Conservation (phyloP, 2,329 filamentous ascomycete genomes). For the Blumeriella jaapii region DNA sequence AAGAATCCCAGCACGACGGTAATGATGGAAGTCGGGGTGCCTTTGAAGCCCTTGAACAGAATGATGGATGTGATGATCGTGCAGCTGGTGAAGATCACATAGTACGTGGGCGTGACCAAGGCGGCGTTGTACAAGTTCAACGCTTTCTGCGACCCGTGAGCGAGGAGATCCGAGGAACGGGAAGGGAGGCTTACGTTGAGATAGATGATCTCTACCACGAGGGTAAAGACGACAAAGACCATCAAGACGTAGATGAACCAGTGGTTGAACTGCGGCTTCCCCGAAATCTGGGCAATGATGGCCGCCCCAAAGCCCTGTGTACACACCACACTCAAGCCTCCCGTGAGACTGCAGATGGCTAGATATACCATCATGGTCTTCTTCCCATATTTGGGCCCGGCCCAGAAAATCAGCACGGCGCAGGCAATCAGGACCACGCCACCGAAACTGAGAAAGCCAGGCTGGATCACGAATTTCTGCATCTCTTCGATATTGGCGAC, state of each 20-base stretch:
- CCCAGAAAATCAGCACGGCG: constrained; percentile 63
- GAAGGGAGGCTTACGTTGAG: constrained; percentile 62
- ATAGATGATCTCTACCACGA: constrained; percentile 89
- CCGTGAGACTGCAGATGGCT: constrained; percentile 89
- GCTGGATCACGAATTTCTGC: constrained; percentile 74
- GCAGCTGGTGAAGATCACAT: constrained; percentile 93
- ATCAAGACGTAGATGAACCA: constrained; percentile 93
- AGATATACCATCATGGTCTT: constrained; percentile 97
- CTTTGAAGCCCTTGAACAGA: constrained; percentile 88
- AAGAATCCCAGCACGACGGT: constrained; percentile 91
- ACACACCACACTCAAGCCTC: constrained; percentile 85
- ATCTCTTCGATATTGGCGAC: constrained; percentile 85
- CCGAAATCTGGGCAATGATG: constrained; percentile 75
- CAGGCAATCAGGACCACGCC: constrained; percentile 72
- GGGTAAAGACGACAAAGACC: constrained; percentile 79
- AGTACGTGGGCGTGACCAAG: constrained; percentile 94
- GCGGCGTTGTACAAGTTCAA: constrained; percentile 95
- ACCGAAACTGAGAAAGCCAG: constrained; percentile 75
- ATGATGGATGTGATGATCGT: constrained; percentile 92
- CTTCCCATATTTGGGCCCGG: constrained; percentile 80
- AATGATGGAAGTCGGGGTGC: constrained; percentile 65
- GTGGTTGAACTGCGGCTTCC: constrained; percentile 83
- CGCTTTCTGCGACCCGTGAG: constrained; percentile 62
- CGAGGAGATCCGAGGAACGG: not conserved
- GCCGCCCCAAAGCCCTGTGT: constrained; percentile 89